Evolutionary conservation across 257 asterid genomes (phyloP).

Genomic region (Haberlea rhodopensis): DNA sequence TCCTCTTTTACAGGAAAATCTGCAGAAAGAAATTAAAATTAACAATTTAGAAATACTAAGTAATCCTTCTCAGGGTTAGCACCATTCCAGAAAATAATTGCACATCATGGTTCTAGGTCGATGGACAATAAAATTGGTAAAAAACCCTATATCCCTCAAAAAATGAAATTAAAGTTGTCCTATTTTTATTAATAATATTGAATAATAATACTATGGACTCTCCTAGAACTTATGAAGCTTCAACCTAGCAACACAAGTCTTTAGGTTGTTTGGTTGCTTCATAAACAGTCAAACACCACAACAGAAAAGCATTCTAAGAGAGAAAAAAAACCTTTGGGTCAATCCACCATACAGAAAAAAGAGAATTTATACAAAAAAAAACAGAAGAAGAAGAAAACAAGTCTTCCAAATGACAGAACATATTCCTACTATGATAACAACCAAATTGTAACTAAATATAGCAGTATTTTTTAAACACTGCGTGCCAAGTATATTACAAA

Average conservation of each 20-base stretch:
- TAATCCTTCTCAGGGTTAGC: background rate
- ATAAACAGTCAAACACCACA: background rate
- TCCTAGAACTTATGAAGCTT: slow-evolving; percentile 18
- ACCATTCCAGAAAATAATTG: background rate
- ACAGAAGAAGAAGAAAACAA: background rate
- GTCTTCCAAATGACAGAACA: no score
- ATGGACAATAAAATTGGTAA: background rate
- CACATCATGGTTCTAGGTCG: background rate
- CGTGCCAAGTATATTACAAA: background rate
- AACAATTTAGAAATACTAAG: slow-evolving; percentile 19
- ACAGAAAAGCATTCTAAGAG: background rate
- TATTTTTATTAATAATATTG: background rate
- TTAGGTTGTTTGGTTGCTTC: background rate
- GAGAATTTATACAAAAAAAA: no score
- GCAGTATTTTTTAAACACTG: background rate
- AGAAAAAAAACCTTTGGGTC: background rate
- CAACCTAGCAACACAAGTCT: slow-evolving; percentile 9
- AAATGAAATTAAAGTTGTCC: background rate
- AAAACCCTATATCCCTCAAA: slow-evolving; percentile 19
- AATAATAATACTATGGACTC: slow-evolving; percentile 1
- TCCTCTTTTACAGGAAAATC: slow-evolving; percentile 48
- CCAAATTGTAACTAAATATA: background rate
- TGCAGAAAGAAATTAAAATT: slow-evolving; percentile 32
- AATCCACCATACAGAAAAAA: no score
- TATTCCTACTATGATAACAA: background rate